These are phyloP conservation scores for Backusella morwellensis DNA, from an alignment of 192 early-diverging fungal genomes.

Conservation along the genomic window DNA sequence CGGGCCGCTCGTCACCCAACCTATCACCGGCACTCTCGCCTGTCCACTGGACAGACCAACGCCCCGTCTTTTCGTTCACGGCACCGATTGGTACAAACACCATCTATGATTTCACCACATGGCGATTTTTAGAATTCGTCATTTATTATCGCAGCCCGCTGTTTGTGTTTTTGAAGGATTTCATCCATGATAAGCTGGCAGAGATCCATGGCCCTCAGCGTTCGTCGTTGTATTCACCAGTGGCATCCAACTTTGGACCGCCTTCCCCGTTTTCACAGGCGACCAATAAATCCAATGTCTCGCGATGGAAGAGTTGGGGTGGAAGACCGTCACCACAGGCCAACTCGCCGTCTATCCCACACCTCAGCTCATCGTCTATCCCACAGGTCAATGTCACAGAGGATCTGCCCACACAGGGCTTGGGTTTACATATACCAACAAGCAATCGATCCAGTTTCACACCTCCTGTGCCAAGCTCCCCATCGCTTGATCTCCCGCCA, in stretches of 20 bases:
- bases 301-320: constrained; percentile 51
- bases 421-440: constrained; percentile 15
- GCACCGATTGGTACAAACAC: neutral
- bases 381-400: constrained; percentile 2
- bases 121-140: constrained; percentile 55
- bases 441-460: neutral
- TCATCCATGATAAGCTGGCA: constrained; percentile 38
- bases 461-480: constrained; percentile 3
- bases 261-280: neutral
- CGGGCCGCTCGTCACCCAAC: neutral
- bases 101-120: constrained; percentile 42
- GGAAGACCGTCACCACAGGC: constrained; percentile 5
- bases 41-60: neutral
- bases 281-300: constrained; percentile 1
- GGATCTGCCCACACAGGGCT: neutral
- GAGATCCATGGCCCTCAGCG: constrained; percentile 19
- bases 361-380: no score
- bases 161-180: constrained; percentile 44
- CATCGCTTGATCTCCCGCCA: neutral
- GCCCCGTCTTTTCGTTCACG: neutral
- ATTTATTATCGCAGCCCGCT: constrained; percentile 46
- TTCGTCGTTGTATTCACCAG: neutral
- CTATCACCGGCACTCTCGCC: constrained; percentile 2
- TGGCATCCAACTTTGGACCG: neutral
- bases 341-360: no score